Conservation (phyloP, 495 filamentous ascomycete species). For the Talaromyces ruber region DNA sequence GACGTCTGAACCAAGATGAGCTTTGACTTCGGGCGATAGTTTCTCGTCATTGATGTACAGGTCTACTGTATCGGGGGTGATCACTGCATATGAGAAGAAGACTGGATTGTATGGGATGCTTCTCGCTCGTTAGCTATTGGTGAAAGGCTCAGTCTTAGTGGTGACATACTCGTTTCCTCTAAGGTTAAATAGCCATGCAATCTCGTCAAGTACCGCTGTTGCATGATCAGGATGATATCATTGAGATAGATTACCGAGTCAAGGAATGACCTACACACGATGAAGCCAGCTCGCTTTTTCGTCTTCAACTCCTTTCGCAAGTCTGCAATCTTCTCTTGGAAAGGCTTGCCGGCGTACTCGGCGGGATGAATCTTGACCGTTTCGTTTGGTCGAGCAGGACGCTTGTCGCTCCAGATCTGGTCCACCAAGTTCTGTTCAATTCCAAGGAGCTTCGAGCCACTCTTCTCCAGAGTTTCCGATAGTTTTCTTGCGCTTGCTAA, state of each 20-base stretch:
- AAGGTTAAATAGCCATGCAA: constrained; percentile 97
- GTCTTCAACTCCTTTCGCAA: constrained; percentile 87
- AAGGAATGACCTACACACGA: constrained; percentile 75
- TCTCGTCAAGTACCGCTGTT: constrained; percentile 82
- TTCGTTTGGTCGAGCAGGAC: constrained; percentile 69
- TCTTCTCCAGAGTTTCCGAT: constrained; percentile 76
- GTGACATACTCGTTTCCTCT: constrained; percentile 74
- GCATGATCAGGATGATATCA: neutral
- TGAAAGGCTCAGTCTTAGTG: neutral
- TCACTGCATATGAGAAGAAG: constrained; percentile 92
- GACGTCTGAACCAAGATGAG: constrained; percentile 66
- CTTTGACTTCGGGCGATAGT: constrained; percentile 56
- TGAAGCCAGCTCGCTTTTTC: constrained; percentile 79
- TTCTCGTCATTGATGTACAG: constrained; percentile 81
- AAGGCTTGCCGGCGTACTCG: constrained; percentile 75
- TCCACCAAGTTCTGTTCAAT: constrained; percentile 81
- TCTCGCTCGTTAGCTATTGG: constrained; percentile 11
- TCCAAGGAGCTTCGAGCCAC: constrained; percentile 63
- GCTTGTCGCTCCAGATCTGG: constrained; percentile 67
- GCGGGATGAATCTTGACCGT: constrained; percentile 59
- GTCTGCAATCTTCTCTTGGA: constrained; percentile 75
- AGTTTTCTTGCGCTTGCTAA: constrained; percentile 75
- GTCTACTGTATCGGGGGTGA: constrained; percentile 74
- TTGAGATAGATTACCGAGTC: neutral
- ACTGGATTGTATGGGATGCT: constrained; percentile 97